Base-by-base conservation (phyloP, 2,329 filamentous ascomycete species). In the Alternaria dauci region DNA sequence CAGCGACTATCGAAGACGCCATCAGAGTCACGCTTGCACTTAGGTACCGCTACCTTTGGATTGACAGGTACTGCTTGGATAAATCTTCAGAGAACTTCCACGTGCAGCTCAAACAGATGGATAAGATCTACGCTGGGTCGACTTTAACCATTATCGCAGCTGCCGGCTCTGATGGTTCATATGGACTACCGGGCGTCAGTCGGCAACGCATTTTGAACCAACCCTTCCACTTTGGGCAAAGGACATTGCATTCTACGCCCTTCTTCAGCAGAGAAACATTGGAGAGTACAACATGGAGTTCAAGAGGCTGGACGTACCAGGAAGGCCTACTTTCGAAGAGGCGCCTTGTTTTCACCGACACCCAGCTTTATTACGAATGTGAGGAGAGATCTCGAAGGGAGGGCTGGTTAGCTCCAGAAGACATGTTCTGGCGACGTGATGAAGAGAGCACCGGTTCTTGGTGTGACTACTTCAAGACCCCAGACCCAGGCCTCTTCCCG, bases 291-390 rank as follows among this genome's bases (percentile, higher is more conserved):
- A 4, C n/a, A 16, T 32, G 44, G 44, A 32, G 44, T 8, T 32
- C 44, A 14, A 47, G 44, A 47, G 44, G 44, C 4, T 47, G 44
- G 44, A 47, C 44, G 18, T 47, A 47, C 18, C 44, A 47, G 18
- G 44, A 32, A 9, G 44, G n/a, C 11, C 18, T 47, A 28, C 44
- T 47, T 47, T 28, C 44, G 4, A 32, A n/a, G 2, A 47, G 44
- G 3, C 28, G n/a, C 5, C 44, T 47, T 20, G 28, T 47, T 20
- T 47, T 47, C 44, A 47, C n/a, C 5, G 28, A 47, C 11, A 32
- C 28, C 8, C 44, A 47, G 16, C 44, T 47, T 1, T 47, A 47
- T 6, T 47, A 20, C 5, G 26, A 47, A 47, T 47, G 28, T 1
- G 28, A 47, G 2, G 4, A 47, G 12, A 47, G 44, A 3, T 47